These are phyloP conservation scores for Grifola frondosa DNA, from an alignment of 1,284 basidiomycete species.

Conservation along the genomic window DNA sequence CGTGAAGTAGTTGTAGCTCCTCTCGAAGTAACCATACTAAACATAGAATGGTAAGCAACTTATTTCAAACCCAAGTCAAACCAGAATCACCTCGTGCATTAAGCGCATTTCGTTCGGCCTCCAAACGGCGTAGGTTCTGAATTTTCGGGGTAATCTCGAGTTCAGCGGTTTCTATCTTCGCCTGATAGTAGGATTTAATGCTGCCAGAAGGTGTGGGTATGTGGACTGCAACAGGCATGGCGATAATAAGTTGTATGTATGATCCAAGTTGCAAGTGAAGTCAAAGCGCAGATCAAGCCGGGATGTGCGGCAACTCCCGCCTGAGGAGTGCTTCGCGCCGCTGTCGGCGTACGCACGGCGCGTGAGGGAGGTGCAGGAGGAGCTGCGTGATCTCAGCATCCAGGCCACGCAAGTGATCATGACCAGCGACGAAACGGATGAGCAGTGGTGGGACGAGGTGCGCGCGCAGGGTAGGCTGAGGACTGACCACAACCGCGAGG, in stretches of 20 bases:
- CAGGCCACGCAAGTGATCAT: conserved; percentile 54
- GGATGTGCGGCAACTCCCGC: conserved; percentile 19
- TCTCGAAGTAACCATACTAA: conserved; percentile 84
- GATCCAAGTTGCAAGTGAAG: too few relatives aligned
- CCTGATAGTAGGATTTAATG: conserved; percentile 88
- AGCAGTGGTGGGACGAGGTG: conserved; percentile 64
- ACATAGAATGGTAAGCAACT: background rate
- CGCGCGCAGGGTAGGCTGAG: conserved; percentile 54
- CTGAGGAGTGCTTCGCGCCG: conserved; percentile 41
- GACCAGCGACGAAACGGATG: conserved; percentile 66
- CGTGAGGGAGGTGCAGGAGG: conserved; percentile 39
- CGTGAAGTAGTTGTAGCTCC: conserved; percentile 91
- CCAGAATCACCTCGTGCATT: conserved; percentile 77
- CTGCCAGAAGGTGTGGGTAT: conserved; percentile 53
- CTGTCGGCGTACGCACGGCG: conserved; percentile 38
- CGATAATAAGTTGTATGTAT: too few relatives aligned
- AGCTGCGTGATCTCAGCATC: conserved; percentile 41
- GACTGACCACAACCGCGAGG: conserved; percentile 47
- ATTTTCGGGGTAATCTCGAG: conserved; percentile 93
- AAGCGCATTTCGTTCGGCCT: conserved; percentile 93
- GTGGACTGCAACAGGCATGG: conserved; percentile 51
- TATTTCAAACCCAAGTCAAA: background rate
- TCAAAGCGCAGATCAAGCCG: too few relatives aligned
- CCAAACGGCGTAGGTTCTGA: conserved; percentile 90
- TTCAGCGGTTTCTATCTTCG: conserved; percentile 92